phyloP scores from a whole-genome alignment of 129 eudicot species.

The Helichrysum umbraculigerum region DNA sequence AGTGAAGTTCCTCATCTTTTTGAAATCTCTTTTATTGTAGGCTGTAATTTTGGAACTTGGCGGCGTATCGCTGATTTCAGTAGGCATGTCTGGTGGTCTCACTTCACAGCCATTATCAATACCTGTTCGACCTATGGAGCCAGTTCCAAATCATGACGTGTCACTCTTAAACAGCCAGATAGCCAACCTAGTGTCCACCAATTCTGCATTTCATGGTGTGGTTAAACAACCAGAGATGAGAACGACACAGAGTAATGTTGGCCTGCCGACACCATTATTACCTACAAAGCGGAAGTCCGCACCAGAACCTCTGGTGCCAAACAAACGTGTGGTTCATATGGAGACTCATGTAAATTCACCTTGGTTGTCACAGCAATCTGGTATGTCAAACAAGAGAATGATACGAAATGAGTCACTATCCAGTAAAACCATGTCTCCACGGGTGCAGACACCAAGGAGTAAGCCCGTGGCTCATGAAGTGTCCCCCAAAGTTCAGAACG shows the following conservation, averaged over 20 bases:
- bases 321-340: conserved; percentile 48
- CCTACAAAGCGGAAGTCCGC: conserved; percentile 65
- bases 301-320: conserved; percentile 39
- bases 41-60: conserved; percentile 21
- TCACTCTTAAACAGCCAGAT: conserved; percentile 36
- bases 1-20: conserved; percentile 9
- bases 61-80: conserved; percentile 1
- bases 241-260: not conserved
- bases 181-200: conserved; percentile 36
- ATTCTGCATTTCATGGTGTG: conserved; percentile 28
- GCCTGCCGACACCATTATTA: conserved; percentile 16
- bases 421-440: conserved; percentile 42
- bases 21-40: conserved; percentile 13
- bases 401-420: conserved; percentile 49
- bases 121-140: conserved; percentile 42
- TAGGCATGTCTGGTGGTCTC: conserved; percentile 54
- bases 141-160: conserved; percentile 31
- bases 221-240: conserved; percentile 29
- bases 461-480: conserved; percentile 37
- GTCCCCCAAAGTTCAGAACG: conserved; percentile 39
- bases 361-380: conserved; percentile 28
- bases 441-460: conserved; percentile 47
- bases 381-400: conserved; percentile 43
- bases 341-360: conserved; percentile 25
- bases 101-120: conserved; percentile 42